phyloP scores from a whole-genome alignment of 345 rosid species.

The Camelina hispida region DNA sequence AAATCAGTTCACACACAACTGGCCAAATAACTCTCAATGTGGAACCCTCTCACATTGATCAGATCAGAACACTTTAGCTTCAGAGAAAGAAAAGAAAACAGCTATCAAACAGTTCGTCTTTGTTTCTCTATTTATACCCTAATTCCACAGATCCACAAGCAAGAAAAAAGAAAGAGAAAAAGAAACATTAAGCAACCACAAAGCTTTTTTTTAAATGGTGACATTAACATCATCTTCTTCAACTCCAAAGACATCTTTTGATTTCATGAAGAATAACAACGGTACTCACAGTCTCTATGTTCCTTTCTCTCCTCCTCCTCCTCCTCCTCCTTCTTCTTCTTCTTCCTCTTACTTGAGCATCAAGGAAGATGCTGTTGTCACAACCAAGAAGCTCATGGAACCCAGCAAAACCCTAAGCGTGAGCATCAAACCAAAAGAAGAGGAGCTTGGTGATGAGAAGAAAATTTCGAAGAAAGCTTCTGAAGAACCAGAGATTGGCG shows the following conservation, averaged over 20 bases:
- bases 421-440: slow-evolving; percentile 28
- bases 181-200: not conserved
- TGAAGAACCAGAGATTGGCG: slow-evolving; percentile 77
- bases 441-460: not conserved
- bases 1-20: slow-evolving; percentile 27
- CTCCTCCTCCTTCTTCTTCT: not conserved
- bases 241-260: slow-evolving; percentile 45
- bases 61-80: slow-evolving; percentile 27
- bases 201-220: slow-evolving; percentile 9
- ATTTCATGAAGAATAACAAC: slow-evolving; percentile 35
- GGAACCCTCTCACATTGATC: slow-evolving; percentile 39
- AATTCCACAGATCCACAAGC: slow-evolving; percentile 9
- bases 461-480: slow-evolving; percentile 44
- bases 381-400: slow-evolving; percentile 47
- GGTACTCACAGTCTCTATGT: slow-evolving; percentile 9
- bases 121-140: slow-evolving; percentile 39
- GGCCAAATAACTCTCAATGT: slow-evolving; percentile 31
- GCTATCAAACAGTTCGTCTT: slow-evolving; percentile 25
- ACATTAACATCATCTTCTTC: slow-evolving; percentile 40
- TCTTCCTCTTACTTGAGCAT: slow-evolving; percentile 55
- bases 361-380: slow-evolving; percentile 50
- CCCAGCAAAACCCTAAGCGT: slow-evolving; percentile 36
- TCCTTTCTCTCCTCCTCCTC: slow-evolving; percentile 1
- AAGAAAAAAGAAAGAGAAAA: not conserved
- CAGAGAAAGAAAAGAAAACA: slow-evolving; percentile 26